A percentile compares a stretch with the other conserved stretches of the same genome.
Conservation (phyloP, 1,139 yeast species). For the Meyerozyma elateridarum region DNA sequence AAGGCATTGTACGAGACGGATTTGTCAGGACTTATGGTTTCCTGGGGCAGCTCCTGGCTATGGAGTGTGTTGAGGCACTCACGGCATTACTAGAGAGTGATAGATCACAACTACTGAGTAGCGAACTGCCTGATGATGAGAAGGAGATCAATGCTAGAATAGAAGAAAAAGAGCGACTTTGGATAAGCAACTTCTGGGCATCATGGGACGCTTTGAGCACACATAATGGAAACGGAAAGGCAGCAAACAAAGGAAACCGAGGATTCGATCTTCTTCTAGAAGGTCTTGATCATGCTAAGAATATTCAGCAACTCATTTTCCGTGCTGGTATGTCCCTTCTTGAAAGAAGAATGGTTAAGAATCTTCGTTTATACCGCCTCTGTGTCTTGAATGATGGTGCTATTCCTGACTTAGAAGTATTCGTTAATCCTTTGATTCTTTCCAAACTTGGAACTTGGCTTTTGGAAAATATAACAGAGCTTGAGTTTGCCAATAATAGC, state of each 20-base stretch:
- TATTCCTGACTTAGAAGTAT: conserved; percentile 70
- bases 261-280: conserved; percentile 57
- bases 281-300: conserved; percentile 78
- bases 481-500: conserved; percentile 42
- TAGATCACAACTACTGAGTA: conserved; percentile 21
- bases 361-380: conserved; percentile 73
- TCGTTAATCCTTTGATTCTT: conserved; percentile 81
- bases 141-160: conserved; percentile 42
- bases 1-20: conserved; percentile 80
- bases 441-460: conserved; percentile 88
- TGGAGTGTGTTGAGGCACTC: conserved; percentile 87
- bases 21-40: conserved; percentile 83
- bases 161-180: conserved; percentile 55
- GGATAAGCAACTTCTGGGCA: conserved; percentile 90
- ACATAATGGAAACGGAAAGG: conserved; percentile 20
- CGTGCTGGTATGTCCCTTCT: conserved; percentile 84
- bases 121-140: conserved; percentile 24
- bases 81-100: conserved; percentile 80
- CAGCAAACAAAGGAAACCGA: conserved; percentile 27
- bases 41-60: conserved; percentile 83
- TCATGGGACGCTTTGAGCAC: conserved; percentile 87
- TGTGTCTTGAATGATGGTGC: conserved; percentile 83
- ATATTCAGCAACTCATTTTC: conserved; percentile 79
- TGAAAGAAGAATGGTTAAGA: conserved; percentile 76
- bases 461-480: conserved; percentile 81